These are phyloP conservation scores for Venturia nashicola DNA, from an alignment of 2,329 filamentous ascomycete genomes.

Conservation along the genomic window DNA sequence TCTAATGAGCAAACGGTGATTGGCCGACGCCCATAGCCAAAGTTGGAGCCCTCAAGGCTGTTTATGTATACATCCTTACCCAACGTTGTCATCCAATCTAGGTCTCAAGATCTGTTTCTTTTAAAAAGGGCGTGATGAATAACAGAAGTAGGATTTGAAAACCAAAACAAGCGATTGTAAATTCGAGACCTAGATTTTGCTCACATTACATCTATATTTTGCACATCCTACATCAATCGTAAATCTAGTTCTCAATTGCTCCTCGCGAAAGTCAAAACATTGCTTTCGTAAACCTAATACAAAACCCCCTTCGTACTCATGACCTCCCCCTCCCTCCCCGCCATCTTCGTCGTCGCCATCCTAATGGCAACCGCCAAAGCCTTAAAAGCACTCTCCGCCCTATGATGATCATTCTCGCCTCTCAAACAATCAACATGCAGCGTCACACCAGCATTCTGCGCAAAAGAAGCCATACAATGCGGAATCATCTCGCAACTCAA, in stretches of 20 bases:
- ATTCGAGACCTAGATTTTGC: background rate
- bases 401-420: constrained; percentile 89
- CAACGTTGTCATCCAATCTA: too few relatives aligned
- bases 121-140: too few relatives aligned
- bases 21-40: background rate
- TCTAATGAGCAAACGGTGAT: background rate
- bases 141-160: too few relatives aligned
- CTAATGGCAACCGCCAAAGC: constrained; percentile 78
- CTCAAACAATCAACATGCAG: constrained; percentile 87
- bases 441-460: constrained; percentile 80
- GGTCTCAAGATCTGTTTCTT: too few relatives aligned
- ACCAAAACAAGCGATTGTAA: too few relatives aligned
- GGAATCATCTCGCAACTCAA: constrained; percentile 94
- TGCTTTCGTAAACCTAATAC: constrained; percentile 19
- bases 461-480: constrained; percentile 89
- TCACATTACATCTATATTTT: background rate
- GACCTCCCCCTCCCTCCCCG: constrained; percentile 79
- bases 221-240: background rate
- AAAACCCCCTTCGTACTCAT: constrained; percentile 93
- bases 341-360: constrained; percentile 60
- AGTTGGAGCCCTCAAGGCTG: too few relatives aligned
- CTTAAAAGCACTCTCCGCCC: constrained; percentile 95
- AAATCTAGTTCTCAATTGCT: background rate
- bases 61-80: too few relatives aligned
- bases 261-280: background rate